Percentiles rank a stretch among this genome's conserved stretches.
Evolutionary conservation across 306 rosid species (phyloP).

Genomic region (Vicia villosa): DNA sequence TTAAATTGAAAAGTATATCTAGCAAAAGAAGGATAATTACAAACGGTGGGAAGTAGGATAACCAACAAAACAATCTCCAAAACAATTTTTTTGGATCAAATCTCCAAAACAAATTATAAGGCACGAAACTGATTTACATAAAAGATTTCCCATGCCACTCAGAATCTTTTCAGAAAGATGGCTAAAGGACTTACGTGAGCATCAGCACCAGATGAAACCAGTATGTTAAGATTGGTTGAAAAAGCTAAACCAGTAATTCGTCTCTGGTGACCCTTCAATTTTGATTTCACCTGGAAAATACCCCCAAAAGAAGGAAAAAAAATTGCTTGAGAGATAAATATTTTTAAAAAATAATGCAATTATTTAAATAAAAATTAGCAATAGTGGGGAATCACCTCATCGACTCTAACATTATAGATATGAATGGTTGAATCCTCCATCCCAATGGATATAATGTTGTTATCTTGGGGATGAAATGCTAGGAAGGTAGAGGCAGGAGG

Average conservation of each 20-base stretch:
- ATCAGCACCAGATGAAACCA: conserved; percentile 84
- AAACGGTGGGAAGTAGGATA: conserved; percentile 17
- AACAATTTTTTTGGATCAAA: too few relatives aligned
- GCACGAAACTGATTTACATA: background rate
- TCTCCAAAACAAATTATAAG: conserved; percentile 23
- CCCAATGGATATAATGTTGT: conserved; percentile 90
- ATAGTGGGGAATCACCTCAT: conserved; percentile 59
- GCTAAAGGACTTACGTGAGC: conserved; percentile 66
- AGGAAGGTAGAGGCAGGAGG: conserved; percentile 81
- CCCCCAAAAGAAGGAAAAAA: conserved; percentile 25
- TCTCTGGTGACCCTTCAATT: conserved; percentile 83
- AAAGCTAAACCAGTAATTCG: conserved; percentile 84
- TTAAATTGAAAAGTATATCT: background rate
- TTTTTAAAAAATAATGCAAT: conserved; percentile 3
- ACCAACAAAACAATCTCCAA: background rate
- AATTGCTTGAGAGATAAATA: background rate
- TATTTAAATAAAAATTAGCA: conserved; percentile 1
- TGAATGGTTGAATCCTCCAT: conserved; percentile 87
- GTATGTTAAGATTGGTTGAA: conserved; percentile 70
- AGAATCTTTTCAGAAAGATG: conserved; percentile 28
- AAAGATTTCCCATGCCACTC: conserved; percentile 6
- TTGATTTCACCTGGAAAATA: conserved; percentile 65
- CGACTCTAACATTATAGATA: conserved; percentile 72
- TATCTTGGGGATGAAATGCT: conserved; percentile 84
- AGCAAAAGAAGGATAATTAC: background rate